Evolutionary conservation across 192 early-diverging fungal genomes (phyloP), one percentile per base, ranked within the genome.

Genomic region (Backusella tarrabulga): DNA sequence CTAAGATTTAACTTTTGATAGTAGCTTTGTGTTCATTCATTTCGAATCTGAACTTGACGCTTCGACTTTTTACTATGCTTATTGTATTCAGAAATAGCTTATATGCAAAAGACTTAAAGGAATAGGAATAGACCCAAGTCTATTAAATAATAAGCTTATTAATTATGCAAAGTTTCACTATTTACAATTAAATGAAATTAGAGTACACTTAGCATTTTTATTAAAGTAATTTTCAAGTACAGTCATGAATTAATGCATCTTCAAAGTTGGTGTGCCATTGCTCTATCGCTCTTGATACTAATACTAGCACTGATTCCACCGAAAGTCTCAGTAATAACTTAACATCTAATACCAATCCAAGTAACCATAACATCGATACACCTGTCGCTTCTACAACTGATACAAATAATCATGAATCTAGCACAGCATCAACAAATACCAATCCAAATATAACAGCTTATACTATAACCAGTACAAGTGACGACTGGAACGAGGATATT

Each of bases 211-310:
- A 15, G 36, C 9, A 68, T 35, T 36, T 0, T 68, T 68, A 36
- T 68, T 68, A 68, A 34, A 68, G 34, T 68, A 68, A 68, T 35
- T 68, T 36, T 68, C 34, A 68, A 68, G 35, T 68, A 68, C 67
- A 68, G 36, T 34, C 67, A 68, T 0, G 34, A 68, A 68, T 68
- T 35, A 68, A 15, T 36, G n/a, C 34, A 35, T 68, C 67, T 68
- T 35, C 67, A 36, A 68, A 68, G 36, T 34, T 6, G 0, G 17
- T 35, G 35, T 68, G 35, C 67, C n/a, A 36, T 68, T 68, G 67
- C 67, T 36, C 29, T 68, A 68, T 35, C 35, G 67, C 29, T 6
- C 35, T 68, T 35, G 67, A 36, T 36, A 68, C 34, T 36, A 68
- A 68, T 3, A 68, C 67, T 68, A 68, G 34, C 35, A 68, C n/a